Base-by-base conservation (phyloP, 176 grass and related monocot genomes). In the Cymbopogon citratus region DNA sequence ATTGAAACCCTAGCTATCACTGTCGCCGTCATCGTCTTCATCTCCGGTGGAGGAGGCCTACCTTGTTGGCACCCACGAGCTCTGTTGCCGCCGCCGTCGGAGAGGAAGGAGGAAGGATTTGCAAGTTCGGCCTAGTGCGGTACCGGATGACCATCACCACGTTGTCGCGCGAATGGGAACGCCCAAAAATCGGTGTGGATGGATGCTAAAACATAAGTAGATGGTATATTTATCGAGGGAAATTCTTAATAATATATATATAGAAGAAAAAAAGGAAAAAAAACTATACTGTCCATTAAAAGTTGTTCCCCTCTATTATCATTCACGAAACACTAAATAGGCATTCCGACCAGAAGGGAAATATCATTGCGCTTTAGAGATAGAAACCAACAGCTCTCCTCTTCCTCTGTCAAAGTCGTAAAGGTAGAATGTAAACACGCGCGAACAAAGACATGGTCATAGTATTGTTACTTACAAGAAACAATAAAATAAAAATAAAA, bases 401-500 rank as follows among this genome's bases (percentile, higher is more conserved):
- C 6, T 57, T 21, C 5, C 38, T 25, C 6, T 57, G 39, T 18
- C 54, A 77, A 46, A 77, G 73, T 82, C 72, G 29, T 51, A 85
- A 72, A 71, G 35, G 57, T 82, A 46, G 77, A 85, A 65, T 78
- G 38, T 66, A 60, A 86, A 40, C 73, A 21, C 16, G 62, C 46
- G 8, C 16, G 49, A 39, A 43, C 48, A 81, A 82, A 82, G 83
- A 82, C 59, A 39, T 12, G 35, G 83, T 49, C 69, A 78, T 77
- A 73, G 54, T 48, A 46, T 60, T 82, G 64, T 52, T 62, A 62
- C 0, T 43, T 35, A 29, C 34, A 68, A 63, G 41, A 2, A 24
- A 45, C 25, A 25, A 15, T 35, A 45, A 45, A 34, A 12, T 21
- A 3, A 74, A 67, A 9, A 38, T 7, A 4, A 14, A 11, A 7